Evolutionary conservation across 164 flowering plant species (phyloP).

Genomic region (Hamamelis virginiana): DNA sequence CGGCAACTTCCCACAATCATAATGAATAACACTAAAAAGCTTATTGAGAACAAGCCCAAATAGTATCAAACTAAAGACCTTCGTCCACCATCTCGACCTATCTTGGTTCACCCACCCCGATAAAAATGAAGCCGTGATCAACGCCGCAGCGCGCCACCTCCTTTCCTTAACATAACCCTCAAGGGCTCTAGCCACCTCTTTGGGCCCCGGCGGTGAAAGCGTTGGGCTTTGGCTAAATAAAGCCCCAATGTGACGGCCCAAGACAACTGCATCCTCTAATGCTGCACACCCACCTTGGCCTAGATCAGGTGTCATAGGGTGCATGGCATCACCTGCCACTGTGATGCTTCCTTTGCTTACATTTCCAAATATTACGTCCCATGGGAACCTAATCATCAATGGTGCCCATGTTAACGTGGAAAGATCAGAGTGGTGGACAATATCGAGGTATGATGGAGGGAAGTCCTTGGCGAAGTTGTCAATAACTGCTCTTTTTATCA

Average conservation of each 20-base stretch:
- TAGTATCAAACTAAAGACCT: too few relatives aligned
- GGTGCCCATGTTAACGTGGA: constrained; percentile 32
- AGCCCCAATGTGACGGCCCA: constrained; percentile 35
- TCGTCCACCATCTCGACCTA: constrained; percentile 24
- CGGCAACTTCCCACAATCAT: too few relatives aligned
- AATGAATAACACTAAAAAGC: too few relatives aligned
- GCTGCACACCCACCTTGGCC: constrained; percentile 48
- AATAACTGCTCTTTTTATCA: constrained; percentile 19
- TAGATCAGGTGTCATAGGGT: constrained; percentile 52
- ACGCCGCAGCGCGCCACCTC: constrained; percentile 25
- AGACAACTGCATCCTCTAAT: constrained; percentile 45
- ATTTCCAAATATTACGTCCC: constrained; percentile 32
- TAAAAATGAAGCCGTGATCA: constrained; percentile 23
- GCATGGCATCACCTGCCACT: constrained; percentile 57
- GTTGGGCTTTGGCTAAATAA: constrained; percentile 7
- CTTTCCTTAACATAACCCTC: constrained; percentile 23
- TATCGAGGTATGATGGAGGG: constrained; percentile 20
- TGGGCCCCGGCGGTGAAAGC: constrained; percentile 3
- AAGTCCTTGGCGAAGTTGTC: constrained; percentile 27
- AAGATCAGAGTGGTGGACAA: constrained; percentile 29
- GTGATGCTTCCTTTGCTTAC: constrained; percentile 24
- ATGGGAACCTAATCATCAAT: constrained; percentile 37
- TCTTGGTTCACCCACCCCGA: constrained; percentile 31
- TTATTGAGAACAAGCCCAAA: too few relatives aligned
- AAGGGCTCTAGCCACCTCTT: constrained; percentile 14